Evolutionary conservation across 116 monocot species (phyloP), one percentile per base, ranked within the genome.

Genomic region (Phalaenopsis hybrid): DNA sequence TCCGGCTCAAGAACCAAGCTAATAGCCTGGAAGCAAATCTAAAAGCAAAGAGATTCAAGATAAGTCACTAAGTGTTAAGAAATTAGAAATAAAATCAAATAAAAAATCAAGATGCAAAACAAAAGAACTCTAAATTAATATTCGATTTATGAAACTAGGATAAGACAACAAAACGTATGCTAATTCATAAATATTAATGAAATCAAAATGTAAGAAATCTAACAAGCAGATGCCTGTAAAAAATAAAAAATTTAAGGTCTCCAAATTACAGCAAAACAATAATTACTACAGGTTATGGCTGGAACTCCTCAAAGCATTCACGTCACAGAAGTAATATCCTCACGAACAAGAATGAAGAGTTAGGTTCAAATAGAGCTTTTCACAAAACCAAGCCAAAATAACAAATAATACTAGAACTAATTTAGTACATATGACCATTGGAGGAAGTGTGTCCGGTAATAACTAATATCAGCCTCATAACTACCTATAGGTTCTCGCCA

Each of bases 1-100:
- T 79, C 5, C 89, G 86, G 85, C 92, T 92, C 81, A 98, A 84
- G 88, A 95, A 88, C 90, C 90, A 92, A 83, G 95, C 88, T 79
- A 93, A 44, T 73, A 95, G 79, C 80, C 90, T 87, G 17, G 92
- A 80, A 82, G 91, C 88, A 87, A 98, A 91, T 70, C 95, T 98
- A 83, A 49, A 58, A 88, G 81, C 70, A 72, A 83, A 43, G 48
- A 33, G 79, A 8, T 78, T 5, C 31, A 77, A 52, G 25, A 17
- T 28, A 50, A 49, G 51, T 77, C 49, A 77, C 6, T 6, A 15
- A 25, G 17, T 77, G 28, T 41, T 49, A 77, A 49, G 76, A 13
- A 46, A n/a, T 77, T 25, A 49, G 23, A 23, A 76, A 34, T 25
- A 50, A 77, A 51, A 44, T 23, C 28, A 77, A 52, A 45, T 18